Conservation (phyloP, 169 alveolate species). For the Perkinsus chesapeaki region DNA sequence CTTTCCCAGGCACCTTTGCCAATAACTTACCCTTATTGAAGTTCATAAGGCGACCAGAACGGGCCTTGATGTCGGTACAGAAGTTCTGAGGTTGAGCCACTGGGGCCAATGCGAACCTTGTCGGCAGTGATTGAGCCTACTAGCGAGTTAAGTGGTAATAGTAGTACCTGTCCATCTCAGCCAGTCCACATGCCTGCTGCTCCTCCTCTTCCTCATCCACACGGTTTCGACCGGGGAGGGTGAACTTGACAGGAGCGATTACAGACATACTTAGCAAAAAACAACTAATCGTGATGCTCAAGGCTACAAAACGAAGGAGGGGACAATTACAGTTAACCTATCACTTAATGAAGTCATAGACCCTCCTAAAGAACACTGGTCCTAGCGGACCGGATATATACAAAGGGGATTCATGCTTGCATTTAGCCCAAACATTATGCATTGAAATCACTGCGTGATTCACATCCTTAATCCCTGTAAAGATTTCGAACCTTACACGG, state of each 20-base stretch:
- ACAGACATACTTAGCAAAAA: neutral
- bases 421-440: too few species aligned
- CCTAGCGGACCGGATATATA: too few species aligned
- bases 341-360: too few species aligned
- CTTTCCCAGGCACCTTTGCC: conserved; percentile 12
- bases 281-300: neutral
- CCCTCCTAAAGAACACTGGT: too few species aligned
- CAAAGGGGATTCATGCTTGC: too few species aligned
- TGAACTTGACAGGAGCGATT: neutral
- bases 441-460: too few species aligned
- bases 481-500: too few species aligned
- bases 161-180: neutral
- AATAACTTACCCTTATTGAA: neutral
- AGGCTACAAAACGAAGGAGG: neutral
- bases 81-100: neutral
- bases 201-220: neutral
- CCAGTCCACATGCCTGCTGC: neutral
- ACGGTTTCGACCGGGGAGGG: neutral
- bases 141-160: too few species aligned
- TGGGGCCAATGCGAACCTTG: neutral
- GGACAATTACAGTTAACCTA: too few species aligned
- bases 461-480: too few species aligned
- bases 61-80: neutral
- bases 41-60: neutral
- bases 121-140: too few species aligned